These are phyloP conservation scores for Lithohypha guttulata DNA, from an alignment of 2,329 filamentous ascomycete species.

Conservation along the genomic window DNA sequence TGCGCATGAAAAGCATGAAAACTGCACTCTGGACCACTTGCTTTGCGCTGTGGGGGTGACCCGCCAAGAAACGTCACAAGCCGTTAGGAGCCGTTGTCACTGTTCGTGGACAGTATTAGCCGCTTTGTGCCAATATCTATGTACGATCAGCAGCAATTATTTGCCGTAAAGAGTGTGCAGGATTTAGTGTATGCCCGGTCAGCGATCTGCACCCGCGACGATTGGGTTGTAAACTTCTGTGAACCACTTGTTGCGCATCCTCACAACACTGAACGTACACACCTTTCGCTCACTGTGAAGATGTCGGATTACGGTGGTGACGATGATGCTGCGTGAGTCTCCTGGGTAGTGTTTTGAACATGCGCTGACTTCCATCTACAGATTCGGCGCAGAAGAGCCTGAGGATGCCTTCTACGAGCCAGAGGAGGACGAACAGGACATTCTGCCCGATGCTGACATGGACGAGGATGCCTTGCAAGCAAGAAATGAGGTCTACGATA, in stretches of 20 bases:
- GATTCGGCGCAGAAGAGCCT: constrained; percentile 19
- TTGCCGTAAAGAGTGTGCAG: no score
- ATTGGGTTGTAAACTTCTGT: no score
- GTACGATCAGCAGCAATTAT: no score
- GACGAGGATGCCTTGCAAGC: constrained; percentile 40
- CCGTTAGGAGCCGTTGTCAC: not conserved
- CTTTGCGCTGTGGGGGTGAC: not conserved
- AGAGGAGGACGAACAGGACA: constrained; percentile 49
- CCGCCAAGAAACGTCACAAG: not conserved
- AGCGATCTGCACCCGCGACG: no score
- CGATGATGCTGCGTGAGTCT: constrained; percentile 47
- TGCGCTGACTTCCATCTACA: constrained; percentile 9
- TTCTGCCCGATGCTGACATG: constrained; percentile 41
- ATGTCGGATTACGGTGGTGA: constrained; percentile 70
- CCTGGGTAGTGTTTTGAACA: constrained; percentile 5
- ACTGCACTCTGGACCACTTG: not conserved
- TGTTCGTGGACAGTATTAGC: no score
- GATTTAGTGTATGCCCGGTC: no score
- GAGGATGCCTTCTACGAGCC: constrained; percentile 41
- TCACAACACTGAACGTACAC: no score
- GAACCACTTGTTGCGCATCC: no score
- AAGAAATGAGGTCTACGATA: constrained; percentile 43
- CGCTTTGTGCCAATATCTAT: no score
- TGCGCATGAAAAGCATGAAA: no score
- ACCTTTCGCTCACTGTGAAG: no score